Evolutionary conservation across 768 basidiomycete genomes (phyloP), one percentile per base, ranked within the genome.

Genomic region (Fibroporia radiculosa): DNA sequence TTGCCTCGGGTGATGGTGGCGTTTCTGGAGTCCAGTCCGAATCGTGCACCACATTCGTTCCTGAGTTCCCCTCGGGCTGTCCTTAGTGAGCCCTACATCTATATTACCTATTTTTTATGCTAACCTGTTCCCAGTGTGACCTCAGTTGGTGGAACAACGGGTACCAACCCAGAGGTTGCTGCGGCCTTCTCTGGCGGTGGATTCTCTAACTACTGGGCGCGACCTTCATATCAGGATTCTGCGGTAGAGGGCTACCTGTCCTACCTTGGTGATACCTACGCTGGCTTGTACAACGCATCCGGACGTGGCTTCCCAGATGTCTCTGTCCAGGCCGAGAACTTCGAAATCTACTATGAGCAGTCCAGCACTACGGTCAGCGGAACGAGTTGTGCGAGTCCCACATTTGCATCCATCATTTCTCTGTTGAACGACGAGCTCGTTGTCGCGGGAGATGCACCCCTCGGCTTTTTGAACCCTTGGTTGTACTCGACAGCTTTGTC

Each of bases 141-240:
- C 6, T 53, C 79, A 4, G 84, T 88, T 13, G 84, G 84, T 7
- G 83, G 75, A 8, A 85, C 84, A 2, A 47, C 50, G n/a, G 54
- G 56, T 11, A 48, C 52, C 48, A 47, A 46, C 49, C 60, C 60
- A 24, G 60, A 62, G 47, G 48, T 43, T 12, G 55, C 55, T 8
- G 60, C 56, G 1, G 19, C 14, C 35, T 59, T 61, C 50, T 57
- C 59, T n/a, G 48, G 51, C 1, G 61, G 61, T n/a, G 61, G 61
- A 1, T 62, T 62, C 55, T 62, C 61, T 11, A 59, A 60, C 47
- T 50, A 53, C 52, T 62, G 57, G 47, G 33, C 47, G 20, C 44
- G 28, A 16, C 60, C 60, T 6, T 34, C 44, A 36, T 62, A 59
- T 45, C 60, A 62, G 38, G 34, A 44, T 23, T 24, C 48, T 26